Evolutionary conservation across 179 eudicot genomes (phyloP).

Genomic region (Nepenthes alata): DNA sequence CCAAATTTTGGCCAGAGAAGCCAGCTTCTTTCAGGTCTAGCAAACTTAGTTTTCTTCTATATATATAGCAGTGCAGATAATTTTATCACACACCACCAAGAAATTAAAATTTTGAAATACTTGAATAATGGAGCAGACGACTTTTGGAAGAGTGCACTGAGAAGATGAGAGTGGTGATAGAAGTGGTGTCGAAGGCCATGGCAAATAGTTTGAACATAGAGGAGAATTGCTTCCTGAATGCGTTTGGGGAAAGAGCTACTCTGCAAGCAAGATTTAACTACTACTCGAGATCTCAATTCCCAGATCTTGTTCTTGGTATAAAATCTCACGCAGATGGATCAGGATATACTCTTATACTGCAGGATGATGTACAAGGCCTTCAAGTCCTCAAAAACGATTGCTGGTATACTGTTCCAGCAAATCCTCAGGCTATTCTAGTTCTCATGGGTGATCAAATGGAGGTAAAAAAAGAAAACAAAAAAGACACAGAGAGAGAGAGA

Average conservation of each 20-base stretch:
- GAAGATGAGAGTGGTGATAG: slow-evolving; percentile 16
- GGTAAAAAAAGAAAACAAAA: slow-evolving; percentile 20
- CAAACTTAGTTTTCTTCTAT: background rate
- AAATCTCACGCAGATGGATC: slow-evolving; percentile 60
- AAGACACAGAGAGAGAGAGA: too few relatives aligned
- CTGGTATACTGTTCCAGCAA: slow-evolving; percentile 50
- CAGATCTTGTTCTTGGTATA: slow-evolving; percentile 34
- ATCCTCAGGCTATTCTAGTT: slow-evolving; percentile 45
- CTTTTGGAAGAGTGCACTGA: slow-evolving; percentile 24
- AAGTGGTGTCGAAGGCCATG: slow-evolving; percentile 33
- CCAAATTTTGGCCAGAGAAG: slow-evolving; percentile 28
- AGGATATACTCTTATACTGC: slow-evolving; percentile 38
- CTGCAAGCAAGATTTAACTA: slow-evolving; percentile 32
- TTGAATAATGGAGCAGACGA: slow-evolving; percentile 15
- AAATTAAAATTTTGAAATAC: background rate
- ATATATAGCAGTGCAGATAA: background rate
- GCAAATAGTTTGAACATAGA: slow-evolving; percentile 37
- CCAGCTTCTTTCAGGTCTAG: slow-evolving; percentile 14
- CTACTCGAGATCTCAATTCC: slow-evolving; percentile 41
- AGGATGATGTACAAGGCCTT: slow-evolving; percentile 57
- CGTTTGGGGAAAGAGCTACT: slow-evolving; percentile 21
- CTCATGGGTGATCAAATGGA: slow-evolving; percentile 57
- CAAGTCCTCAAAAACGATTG: slow-evolving; percentile 41
- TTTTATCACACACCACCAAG: slow-evolving; percentile 1
- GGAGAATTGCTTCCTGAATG: slow-evolving; percentile 25